Evolutionary conservation across 2,329 filamentous ascomycete species (phyloP).

Genomic region (Talaromyces atroroseus): DNA sequence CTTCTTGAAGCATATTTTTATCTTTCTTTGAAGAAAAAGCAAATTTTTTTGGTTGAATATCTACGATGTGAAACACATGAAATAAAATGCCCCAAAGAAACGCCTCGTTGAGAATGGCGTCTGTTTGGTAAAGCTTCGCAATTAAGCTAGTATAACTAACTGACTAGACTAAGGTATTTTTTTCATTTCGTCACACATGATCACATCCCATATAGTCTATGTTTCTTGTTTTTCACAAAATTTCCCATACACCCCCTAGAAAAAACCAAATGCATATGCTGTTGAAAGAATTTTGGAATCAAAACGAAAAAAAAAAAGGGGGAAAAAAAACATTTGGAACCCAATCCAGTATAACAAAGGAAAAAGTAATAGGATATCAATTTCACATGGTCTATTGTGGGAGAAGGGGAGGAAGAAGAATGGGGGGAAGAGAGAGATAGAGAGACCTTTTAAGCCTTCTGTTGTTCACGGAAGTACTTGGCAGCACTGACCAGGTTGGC

Average conservation of each 20-base stretch:
- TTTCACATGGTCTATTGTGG: background rate
- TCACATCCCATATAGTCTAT: constrained; percentile 10
- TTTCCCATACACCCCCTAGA: constrained; percentile 2
- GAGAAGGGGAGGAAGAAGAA: constrained; percentile 12
- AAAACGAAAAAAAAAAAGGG: constrained; percentile 1
- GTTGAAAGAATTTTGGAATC: constrained; percentile 13
- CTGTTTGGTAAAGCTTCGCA: constrained; percentile 10
- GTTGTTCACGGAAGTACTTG: constrained; percentile 92
- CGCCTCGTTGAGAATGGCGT: constrained; percentile 19
- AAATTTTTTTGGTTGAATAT: too few species aligned
- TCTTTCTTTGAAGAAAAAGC: too few species aligned
- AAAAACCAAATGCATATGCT: constrained; percentile 13
- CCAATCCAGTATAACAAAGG: constrained; percentile 11
- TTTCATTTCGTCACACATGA: constrained; percentile 13
- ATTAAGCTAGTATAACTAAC: background rate
- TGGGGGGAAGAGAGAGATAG: constrained; percentile 14
- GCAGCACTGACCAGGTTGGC: constrained; percentile 97
- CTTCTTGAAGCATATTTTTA: too few species aligned
- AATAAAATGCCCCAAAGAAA: constrained; percentile 14
- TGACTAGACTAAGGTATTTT: background rate
- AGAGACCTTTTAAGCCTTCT: constrained; percentile 42
- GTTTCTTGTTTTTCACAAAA: background rate
- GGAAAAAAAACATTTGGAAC: constrained; percentile 9
- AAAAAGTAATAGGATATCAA: constrained; percentile 14
- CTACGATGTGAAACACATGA: background rate